Percentiles rank a stretch among this genome's conserved stretches.
Evolutionary conservation across 1,139 yeast species (phyloP).

Genomic region (Pichia inconspicua): DNA sequence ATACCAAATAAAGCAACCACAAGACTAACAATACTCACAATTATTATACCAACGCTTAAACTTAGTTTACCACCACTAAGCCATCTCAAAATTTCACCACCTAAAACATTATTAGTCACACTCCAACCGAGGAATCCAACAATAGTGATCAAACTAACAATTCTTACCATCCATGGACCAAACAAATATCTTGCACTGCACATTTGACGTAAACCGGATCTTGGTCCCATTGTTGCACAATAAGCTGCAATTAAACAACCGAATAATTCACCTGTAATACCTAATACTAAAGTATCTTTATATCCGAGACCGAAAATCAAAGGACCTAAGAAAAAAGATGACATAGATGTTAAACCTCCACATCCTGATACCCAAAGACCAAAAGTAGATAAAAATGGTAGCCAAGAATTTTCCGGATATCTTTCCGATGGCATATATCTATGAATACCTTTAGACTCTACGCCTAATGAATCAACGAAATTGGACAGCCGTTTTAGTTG

Average conservation of each 20-base stretch:
- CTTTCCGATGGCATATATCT: slow-evolving; percentile 67
- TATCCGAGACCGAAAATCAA: slow-evolving; percentile 60
- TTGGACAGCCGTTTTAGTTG: slow-evolving; percentile 15
- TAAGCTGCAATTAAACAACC: slow-evolving; percentile 77
- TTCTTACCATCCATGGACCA: slow-evolving; percentile 77
- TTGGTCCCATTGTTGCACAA: slow-evolving; percentile 78
- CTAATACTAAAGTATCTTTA: slow-evolving; percentile 51
- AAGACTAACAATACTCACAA: slow-evolving; percentile 57
- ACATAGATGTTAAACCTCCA: slow-evolving; percentile 80
- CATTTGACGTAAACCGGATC: slow-evolving; percentile 83
- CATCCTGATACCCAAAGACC: slow-evolving; percentile 82
- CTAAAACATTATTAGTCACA: slow-evolving; percentile 74
- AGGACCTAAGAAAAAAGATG: slow-evolving; percentile 71
- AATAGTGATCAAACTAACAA: slow-evolving; percentile 60
- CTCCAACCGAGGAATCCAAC: slow-evolving; percentile 84
- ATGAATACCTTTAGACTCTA: slow-evolving; percentile 77
- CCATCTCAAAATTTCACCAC: slow-evolving; percentile 70
- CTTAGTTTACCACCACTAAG: slow-evolving; percentile 59
- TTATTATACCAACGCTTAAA: slow-evolving; percentile 63
- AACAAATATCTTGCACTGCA: slow-evolving; percentile 70
- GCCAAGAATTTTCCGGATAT: slow-evolving; percentile 35
- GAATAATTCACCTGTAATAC: slow-evolving; percentile 51
- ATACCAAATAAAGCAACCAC: slow-evolving; percentile 72
- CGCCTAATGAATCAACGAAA: slow-evolving; percentile 31
- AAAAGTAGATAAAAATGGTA: slow-evolving; percentile 50